Conservation (phyloP, 352 stramenopile genomes). For the Pythium graminicola region DNA sequence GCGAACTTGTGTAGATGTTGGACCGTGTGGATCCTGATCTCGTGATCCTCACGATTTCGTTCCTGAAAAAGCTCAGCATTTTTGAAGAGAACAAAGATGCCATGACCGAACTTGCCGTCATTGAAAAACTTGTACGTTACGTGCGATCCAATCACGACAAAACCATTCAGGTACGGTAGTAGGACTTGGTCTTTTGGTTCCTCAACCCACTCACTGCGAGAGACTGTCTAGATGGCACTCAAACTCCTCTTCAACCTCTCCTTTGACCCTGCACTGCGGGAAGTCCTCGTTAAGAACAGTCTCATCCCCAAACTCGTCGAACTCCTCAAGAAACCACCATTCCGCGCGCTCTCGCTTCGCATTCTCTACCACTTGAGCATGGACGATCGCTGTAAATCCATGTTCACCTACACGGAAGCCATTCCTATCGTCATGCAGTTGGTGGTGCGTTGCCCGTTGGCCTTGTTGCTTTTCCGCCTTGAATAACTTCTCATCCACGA, state of each 20-base stretch:
- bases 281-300: conserved; percentile 82
- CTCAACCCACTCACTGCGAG: not conserved
- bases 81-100: conserved; percentile 94
- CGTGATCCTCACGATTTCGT: conserved; percentile 85
- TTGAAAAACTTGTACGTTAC: conserved; percentile 74
- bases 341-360: conserved; percentile 78
- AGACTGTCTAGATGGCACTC: conserved; percentile 39
- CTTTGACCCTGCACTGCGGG: conserved; percentile 84
- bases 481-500: not conserved
- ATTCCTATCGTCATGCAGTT: conserved; percentile 93
- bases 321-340: conserved; percentile 89
- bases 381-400: conserved; percentile 91
- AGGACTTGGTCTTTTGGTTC: conserved; percentile 1
- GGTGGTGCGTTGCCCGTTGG: conserved; percentile 34
- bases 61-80: conserved; percentile 93
- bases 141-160: conserved; percentile 82
- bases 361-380: conserved; percentile 95
- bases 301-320: conserved; percentile 91
- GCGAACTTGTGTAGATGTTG: no score
- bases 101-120: conserved; percentile 79
- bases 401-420: conserved; percentile 94
- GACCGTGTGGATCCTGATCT: conserved; percentile 84
- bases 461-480: no score
- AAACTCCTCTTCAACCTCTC: conserved; percentile 94
- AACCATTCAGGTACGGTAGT: conserved; percentile 52